These are phyloP conservation scores for Fusarium udum DNA, from an alignment of 2,329 filamentous ascomycete genomes.

Conservation along the genomic window DNA sequence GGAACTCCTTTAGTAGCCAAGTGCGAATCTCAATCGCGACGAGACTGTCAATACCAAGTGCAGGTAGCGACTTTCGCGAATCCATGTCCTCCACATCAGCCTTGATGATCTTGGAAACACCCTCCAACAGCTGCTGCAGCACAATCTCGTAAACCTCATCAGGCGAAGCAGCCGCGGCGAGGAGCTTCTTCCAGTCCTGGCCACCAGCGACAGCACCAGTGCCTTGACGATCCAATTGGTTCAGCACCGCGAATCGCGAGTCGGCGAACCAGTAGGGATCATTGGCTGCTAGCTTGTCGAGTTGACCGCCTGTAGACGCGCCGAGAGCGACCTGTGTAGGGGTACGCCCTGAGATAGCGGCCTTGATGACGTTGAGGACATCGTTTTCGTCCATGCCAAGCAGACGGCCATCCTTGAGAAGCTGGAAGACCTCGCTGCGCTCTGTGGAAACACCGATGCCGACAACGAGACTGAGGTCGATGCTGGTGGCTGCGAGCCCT, in stretches of 20 bases:
- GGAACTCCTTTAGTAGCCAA: not conserved
- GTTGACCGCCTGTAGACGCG: not conserved
- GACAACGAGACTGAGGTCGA: not conserved
- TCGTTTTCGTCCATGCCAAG: not conserved
- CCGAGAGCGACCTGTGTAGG: not conserved
- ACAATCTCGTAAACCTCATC: not conserved
- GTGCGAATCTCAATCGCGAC: not conserved
- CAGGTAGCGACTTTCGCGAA: not conserved
- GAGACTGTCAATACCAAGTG: not conserved
- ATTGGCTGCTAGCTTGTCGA: not conserved
- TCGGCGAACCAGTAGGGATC: not conserved
- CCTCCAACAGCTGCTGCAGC: not conserved
- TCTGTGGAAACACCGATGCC: not conserved
- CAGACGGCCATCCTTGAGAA: not conserved
- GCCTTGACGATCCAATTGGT: not conserved
- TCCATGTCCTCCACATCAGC: not conserved
- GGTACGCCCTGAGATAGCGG: not conserved
- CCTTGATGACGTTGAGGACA: not conserved
- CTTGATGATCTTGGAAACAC: not conserved
- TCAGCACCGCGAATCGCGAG: not conserved
- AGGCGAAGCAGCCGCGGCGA: not conserved
- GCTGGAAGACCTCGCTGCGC: not conserved
- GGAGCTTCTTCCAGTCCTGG: not conserved
- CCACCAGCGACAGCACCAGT: not conserved
- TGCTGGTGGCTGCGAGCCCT: not conserved